phyloP scores from a whole-genome alignment of 169 alveolate genomes.

The Perkinsus olseni region DNA sequence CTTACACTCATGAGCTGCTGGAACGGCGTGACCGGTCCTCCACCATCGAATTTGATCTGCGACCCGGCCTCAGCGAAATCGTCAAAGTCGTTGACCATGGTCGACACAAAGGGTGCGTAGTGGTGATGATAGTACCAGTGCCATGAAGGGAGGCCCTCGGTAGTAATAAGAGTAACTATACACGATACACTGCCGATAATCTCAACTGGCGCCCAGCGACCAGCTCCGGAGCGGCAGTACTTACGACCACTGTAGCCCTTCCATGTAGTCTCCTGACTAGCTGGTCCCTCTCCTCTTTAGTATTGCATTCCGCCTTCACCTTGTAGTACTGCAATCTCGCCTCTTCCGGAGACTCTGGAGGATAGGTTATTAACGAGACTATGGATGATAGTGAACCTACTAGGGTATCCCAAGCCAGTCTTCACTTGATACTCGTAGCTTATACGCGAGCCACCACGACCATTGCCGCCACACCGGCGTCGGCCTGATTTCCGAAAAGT shows the following conservation, averaged over 20 bases:
- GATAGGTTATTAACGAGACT: not conserved
- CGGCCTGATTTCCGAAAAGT: not conserved
- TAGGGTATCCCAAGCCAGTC: not conserved
- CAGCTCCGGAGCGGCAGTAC: not conserved
- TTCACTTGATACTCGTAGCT: not conserved
- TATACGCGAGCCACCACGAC: not conserved
- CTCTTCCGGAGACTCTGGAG: not conserved
- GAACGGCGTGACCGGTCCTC: slow-evolving; percentile 84
- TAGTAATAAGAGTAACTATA: slow-evolving; percentile 46
- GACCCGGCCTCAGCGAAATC: not conserved
- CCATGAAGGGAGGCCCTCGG: slow-evolving; percentile 91
- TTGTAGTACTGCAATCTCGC: not conserved
- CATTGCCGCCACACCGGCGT: not conserved
- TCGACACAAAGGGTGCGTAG: slow-evolving; percentile 91
- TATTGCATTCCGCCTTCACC: not conserved
- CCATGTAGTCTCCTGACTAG: not conserved
- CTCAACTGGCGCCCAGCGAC: no score
- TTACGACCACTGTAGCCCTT: not conserved
- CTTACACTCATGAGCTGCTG: slow-evolving; percentile 84
- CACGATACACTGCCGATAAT: not conserved
- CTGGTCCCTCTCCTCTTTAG: not conserved
- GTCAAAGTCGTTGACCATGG: not conserved
- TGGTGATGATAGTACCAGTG: slow-evolving; percentile 95
- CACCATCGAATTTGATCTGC: slow-evolving; percentile 46
- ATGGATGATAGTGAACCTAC: not conserved